These are phyloP conservation scores for Cyberlindnera galapagoensis DNA, from an alignment of 805 yeast species.

Conservation along the genomic window DNA sequence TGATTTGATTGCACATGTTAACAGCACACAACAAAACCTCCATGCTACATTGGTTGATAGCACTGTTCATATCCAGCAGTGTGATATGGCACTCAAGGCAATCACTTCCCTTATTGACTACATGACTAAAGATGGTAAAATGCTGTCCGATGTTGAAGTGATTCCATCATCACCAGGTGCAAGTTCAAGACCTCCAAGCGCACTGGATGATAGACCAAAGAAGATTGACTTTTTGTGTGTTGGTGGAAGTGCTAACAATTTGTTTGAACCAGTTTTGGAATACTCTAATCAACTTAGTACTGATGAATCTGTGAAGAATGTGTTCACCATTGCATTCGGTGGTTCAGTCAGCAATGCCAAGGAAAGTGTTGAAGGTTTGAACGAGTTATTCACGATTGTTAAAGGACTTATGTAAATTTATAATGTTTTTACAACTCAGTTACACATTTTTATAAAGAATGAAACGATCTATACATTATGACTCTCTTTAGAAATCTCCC, in stretches of 20 bases:
- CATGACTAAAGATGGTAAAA: constrained; percentile 22
- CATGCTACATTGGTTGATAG: constrained; percentile 74
- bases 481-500: constrained; percentile 46
- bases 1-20: constrained; percentile 77
- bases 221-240: constrained; percentile 40
- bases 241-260: constrained; percentile 60
- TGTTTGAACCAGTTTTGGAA: constrained; percentile 64
- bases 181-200: not conserved
- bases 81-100: constrained; percentile 50
- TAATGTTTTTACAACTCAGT: too few species aligned
- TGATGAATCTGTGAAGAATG: constrained; percentile 33
- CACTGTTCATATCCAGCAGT: constrained; percentile 66
- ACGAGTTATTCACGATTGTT: constrained; percentile 55
- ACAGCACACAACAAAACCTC: constrained; percentile 52
- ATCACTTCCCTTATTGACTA: constrained; percentile 43
- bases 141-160: constrained; percentile 22
- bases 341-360: constrained; percentile 44
- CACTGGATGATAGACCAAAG: not conserved
- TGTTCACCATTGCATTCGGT: constrained; percentile 58
- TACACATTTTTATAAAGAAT: not conserved
- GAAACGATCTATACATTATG: constrained; percentile 25
- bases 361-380: constrained; percentile 61
- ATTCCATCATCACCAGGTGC: constrained; percentile 19
- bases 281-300: constrained; percentile 36
- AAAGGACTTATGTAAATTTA: constrained; percentile 2